phyloP scores from a whole-genome alignment of 441 rosid species.

The Corymbia calophylla region DNA sequence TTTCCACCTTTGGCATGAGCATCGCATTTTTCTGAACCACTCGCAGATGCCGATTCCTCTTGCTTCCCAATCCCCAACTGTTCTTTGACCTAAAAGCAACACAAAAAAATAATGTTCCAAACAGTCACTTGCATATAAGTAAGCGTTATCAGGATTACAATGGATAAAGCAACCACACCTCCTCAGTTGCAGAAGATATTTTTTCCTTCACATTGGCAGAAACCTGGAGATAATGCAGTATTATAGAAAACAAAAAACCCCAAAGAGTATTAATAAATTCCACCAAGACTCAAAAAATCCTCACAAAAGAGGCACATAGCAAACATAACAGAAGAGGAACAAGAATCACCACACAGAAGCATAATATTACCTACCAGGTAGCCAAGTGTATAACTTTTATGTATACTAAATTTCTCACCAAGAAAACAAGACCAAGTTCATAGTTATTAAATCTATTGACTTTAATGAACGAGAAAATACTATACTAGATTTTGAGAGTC shows the following conservation, averaged over 20 bases:
- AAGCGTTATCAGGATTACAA: neutral
- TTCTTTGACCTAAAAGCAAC: conserved; percentile 63
- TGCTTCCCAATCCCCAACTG: conserved; percentile 47
- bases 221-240: conserved; percentile 37
- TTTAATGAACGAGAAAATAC: neutral
- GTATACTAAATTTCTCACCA: neutral
- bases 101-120: neutral
- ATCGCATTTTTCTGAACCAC: conserved; percentile 25
- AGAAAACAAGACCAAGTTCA: neutral
- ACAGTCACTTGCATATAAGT: neutral
- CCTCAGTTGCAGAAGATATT: conserved; percentile 77
- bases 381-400: neutral
- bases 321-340: neutral
- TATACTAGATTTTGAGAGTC: neutral
- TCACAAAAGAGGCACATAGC: neutral
- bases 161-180: conserved; percentile 38
- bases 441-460: neutral
- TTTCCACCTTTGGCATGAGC: conserved; percentile 21
- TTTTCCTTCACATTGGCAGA: conserved; percentile 72
- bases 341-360: neutral
- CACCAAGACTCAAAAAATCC: neutral
- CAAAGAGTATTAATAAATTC: neutral
- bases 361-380: neutral
- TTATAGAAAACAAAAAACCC: neutral
- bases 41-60: conserved; percentile 32